Evolutionary conservation across 176 grass and related monocot genomes (phyloP), one percentile per base, ranked within the genome.

Genomic region (Ensete glaucum): DNA sequence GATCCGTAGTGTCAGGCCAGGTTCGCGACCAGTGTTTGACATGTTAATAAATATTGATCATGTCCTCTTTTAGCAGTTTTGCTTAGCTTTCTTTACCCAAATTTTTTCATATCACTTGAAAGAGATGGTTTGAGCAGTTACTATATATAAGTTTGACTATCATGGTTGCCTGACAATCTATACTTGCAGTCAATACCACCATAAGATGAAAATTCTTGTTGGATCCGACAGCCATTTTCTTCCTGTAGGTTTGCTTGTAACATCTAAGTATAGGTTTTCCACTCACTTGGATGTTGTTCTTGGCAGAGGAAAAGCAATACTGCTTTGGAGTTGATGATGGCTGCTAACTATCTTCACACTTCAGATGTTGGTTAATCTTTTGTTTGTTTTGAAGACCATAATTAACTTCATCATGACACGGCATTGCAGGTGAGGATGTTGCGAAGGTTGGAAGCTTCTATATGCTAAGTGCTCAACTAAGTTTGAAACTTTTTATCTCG

Each of bases 281-380:
- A 27, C 15, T 57, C 69, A 62, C 72, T 49, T 82, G 67, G 62
- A 71, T 80, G 74, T 2, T 80, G 56, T 73, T 71, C 48, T 64
- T 80, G 56, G 76, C 68, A 99, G 95, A 79, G 95, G 95, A 64
- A 93, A 87, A 72, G 90, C 94, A 54, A 98, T 69, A 89, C 94
- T 19, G 91, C 94, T 16, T 80, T 98, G 77, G 90, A 98, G 64
- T 79, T 98, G 75, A 98, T 94, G 90, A 98, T 98, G 95, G 90
- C 95, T 0, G 95, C 95, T 43, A 93, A 98, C 77, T 98, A 91
- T 82, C 84, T 98, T 11, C 89, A 98, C 81, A 87, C 88, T 14
- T 91, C 51, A 89, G 26, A 75, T 68, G 23, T 15, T 34, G 9
- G 10, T 43, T 43, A 43, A 43, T 43, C 34, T 43, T 20, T n/a